Conservation (phyloP, 371 early-diverging fungal species). For the Blastocladiella emersonii region DNA sequence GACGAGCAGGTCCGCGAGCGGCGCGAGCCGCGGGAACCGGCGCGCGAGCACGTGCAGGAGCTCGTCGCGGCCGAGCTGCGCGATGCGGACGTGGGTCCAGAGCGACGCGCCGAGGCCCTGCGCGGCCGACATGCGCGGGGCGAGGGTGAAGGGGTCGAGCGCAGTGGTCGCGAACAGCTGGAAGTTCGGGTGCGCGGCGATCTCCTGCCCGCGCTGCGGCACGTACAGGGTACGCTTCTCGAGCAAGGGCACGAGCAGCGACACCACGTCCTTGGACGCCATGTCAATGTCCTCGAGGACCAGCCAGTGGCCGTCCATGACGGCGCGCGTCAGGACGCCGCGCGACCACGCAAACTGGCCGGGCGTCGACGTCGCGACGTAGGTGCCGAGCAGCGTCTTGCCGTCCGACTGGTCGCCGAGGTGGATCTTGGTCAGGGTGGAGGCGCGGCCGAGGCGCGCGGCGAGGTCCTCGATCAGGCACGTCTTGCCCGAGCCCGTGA, state of each 20-base stretch:
- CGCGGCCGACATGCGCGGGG: conserved; percentile 28
- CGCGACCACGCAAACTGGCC: conserved; percentile 92
- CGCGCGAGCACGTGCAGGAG: conserved; percentile 44
- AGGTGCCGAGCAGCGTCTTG: conserved; percentile 92
- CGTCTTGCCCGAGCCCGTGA: conserved; percentile 93
- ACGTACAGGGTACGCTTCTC: conserved; percentile 88
- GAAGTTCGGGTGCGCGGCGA: conserved; percentile 83
- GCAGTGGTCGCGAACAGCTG: conserved; percentile 88
- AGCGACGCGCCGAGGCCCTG: conserved; percentile 51
- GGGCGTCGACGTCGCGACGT: conserved; percentile 82
- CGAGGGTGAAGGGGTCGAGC: conserved; percentile 32
- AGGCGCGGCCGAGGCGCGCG: conserved; percentile 8
- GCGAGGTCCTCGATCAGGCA: conserved; percentile 84
- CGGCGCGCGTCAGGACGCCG: conserved; percentile 92
- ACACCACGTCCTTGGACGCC: conserved; percentile 94
- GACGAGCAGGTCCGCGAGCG: conserved; percentile 38
- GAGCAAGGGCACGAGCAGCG: conserved; percentile 84
- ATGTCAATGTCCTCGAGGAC: conserved; percentile 98
- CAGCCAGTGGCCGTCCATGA: conserved; percentile 93
- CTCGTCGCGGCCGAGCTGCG: conserved; percentile 47
- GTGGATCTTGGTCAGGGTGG: conserved; percentile 77
- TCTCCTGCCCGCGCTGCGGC: conserved; percentile 72
- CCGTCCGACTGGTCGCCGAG: conserved; percentile 98
- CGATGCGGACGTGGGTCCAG: conserved; percentile 62
- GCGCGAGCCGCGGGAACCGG: conserved; percentile 36